A percentile compares a stretch with the other conserved stretches of the same genome.
phyloP scores from a whole-genome alignment of 2,329 filamentous ascomycete genomes.

The Colletotrichum gigasporum region DNA sequence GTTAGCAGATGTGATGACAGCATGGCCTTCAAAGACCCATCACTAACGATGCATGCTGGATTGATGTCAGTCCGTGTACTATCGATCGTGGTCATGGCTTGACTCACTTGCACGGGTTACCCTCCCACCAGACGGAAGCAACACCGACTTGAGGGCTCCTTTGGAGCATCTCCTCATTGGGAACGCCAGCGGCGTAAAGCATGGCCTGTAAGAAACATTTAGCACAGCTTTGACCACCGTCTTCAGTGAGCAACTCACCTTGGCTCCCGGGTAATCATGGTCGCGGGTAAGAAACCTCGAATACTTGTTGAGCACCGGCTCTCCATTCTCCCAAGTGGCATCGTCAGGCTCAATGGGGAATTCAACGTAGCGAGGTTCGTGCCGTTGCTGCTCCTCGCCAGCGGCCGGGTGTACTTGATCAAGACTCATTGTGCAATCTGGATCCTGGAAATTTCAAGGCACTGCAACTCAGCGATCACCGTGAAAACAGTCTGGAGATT shows the following conservation, averaged over 20 bases:
- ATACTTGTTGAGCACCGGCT: constrained; percentile 12
- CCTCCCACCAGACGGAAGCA: constrained; percentile 96
- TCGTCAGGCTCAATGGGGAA: constrained; percentile 6
- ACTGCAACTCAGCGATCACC: no score
- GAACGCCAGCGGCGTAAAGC: constrained; percentile 93
- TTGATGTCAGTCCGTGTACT: background rate
- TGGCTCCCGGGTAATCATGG: constrained; percentile 14
- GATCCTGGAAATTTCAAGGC: no score
- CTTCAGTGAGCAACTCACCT: background rate
- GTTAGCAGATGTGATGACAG: background rate
- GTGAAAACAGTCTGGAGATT: no score
- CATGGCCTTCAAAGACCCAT: background rate
- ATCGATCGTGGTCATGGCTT: background rate
- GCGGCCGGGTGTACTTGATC: constrained; percentile 1
- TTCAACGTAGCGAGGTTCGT: constrained; percentile 9
- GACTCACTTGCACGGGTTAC: constrained; percentile 91
- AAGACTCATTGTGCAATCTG: background rate
- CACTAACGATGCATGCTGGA: constrained; percentile 52
- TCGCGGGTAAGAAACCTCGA: constrained; percentile 6
- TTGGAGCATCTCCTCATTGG: constrained; percentile 85
- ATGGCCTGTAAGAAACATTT: constrained; percentile 72
- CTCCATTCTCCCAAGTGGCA: constrained; percentile 12
- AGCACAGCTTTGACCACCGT: background rate
- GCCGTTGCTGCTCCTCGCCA: constrained; percentile 6
- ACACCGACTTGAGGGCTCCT: constrained; percentile 90